Base-by-base conservation (phyloP, 139 green algal genomes). In the Penium margaritaceum region DNA sequence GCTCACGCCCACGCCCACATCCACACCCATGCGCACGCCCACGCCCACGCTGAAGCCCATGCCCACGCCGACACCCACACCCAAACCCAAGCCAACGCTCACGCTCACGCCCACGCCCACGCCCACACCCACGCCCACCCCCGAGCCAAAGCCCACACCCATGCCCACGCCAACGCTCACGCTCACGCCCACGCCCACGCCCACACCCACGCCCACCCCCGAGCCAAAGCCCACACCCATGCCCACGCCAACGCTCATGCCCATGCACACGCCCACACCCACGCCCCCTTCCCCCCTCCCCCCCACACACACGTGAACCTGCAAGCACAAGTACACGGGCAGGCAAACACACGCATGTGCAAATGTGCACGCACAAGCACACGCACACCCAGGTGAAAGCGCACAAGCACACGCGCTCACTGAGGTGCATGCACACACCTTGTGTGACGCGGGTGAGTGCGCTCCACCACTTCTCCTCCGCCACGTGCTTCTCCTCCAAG, bases 391-490 rank as follows among this genome's bases (percentile, higher is more conserved):
- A n/a, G n/a, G n/a, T n/a, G n/a, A n/a, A n/a, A n/a, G n/a, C n/a
- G n/a, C n/a, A n/a, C n/a, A n/a, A n/a, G n/a, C n/a, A n/a, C n/a
- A n/a, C n/a, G n/a, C n/a, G n/a, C n/a, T n/a, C n/a, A n/a, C n/a
- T n/a, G n/a, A n/a, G n/a, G n/a, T n/a, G n/a, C 58, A 65, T 65
- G 19, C 29, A 44, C 58, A 39, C 58, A 76, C 68, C 68, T 39
- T 76, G 30, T 34, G 53, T 30, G n/a, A 76, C 68, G 37, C 68
- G 38, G 37, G 38, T 29, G 46, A 76, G 29, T 35, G 68, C 68
- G 4, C 21, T 63, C 68, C 68, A 76, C 68, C 68, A 76, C 24
- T 36, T 34, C 24, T 47, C 60, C 55, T 76, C 68, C 27, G 57
- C 17, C 29, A 65, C 53, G 14, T 70, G 27, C 27, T 24, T 24